Evolutionary conservation across 495 filamentous ascomycete genomes (phyloP).

Genomic region (Aspergillus homomorphus): DNA sequence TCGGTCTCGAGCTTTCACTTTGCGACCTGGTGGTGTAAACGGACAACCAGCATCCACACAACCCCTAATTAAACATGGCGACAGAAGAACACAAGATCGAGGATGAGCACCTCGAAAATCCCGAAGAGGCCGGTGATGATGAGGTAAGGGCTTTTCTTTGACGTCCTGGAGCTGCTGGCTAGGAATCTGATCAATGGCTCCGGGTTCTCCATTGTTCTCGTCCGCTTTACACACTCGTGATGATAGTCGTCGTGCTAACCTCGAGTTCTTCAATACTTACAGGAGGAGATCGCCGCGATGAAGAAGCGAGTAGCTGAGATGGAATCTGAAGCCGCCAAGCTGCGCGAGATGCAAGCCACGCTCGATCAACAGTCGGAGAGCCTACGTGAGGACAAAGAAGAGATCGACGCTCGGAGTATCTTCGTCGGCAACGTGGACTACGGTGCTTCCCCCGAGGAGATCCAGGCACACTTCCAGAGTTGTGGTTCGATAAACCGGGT

Average conservation of each 20-base stretch:
- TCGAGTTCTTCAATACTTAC: slow-evolving; percentile 9
- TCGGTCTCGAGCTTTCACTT: slow-evolving; percentile 18
- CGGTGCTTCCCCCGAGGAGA: slow-evolving; percentile 94
- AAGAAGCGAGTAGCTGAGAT: slow-evolving; percentile 97
- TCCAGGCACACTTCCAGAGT: slow-evolving; percentile 98
- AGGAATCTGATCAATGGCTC: slow-evolving; percentile 1
- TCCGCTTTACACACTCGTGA: background rate
- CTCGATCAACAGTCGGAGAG: slow-evolving; percentile 82
- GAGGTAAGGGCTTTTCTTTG: slow-evolving; percentile 31
- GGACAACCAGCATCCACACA: background rate
- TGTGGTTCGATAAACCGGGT: slow-evolving; percentile 97
- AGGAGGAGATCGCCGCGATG: slow-evolving; percentile 98
- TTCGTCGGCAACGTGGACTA: slow-evolving; percentile 99
- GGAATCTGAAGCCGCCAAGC: slow-evolving; percentile 94
- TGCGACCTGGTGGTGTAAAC: slow-evolving; percentile 7
- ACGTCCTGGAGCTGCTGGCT: background rate
- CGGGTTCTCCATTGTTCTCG: background rate
- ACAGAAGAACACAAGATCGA: slow-evolving; percentile 40
- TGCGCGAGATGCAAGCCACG: slow-evolving; percentile 92
- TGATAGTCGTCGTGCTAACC: background rate
- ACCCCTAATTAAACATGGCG: slow-evolving; percentile 22
- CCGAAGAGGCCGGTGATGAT: slow-evolving; percentile 43
- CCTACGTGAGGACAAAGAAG: slow-evolving; percentile 88
- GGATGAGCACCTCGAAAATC: slow-evolving; percentile 37
- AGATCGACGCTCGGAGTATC: slow-evolving; percentile 91